These are phyloP conservation scores for Vaccinium macrocarpon DNA, from an alignment of 148 eudicot genomes.

Conservation along the genomic window DNA sequence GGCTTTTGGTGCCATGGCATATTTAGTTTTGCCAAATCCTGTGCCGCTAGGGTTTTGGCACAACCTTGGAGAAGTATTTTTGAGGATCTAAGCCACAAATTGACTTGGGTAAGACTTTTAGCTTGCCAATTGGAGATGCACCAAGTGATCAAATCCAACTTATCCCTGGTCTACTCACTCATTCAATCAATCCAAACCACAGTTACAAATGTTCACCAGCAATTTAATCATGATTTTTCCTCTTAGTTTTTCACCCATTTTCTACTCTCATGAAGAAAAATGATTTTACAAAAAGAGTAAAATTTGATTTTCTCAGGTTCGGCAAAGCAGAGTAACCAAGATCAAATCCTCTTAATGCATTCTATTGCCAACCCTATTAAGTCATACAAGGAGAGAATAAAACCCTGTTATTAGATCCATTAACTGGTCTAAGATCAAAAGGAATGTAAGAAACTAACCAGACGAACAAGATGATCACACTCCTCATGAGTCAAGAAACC, in stretches of 20 bases:
- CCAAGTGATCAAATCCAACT: constrained; percentile 26
- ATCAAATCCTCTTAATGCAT: background rate
- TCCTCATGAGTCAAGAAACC: constrained; percentile 67
- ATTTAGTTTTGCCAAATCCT: background rate
- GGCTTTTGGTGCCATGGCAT: background rate
- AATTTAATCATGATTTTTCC: background rate
- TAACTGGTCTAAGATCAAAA: background rate
- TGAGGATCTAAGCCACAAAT: background rate
- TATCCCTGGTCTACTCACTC: constrained; percentile 50
- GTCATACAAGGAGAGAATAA: constrained; percentile 12
- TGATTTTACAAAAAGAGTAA: background rate
- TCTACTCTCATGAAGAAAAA: background rate
- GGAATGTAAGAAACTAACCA: constrained; percentile 40
- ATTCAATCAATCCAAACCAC: constrained; percentile 12
- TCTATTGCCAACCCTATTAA: background rate
- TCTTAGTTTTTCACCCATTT: background rate
- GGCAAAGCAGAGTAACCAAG: background rate
- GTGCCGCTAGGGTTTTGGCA: background rate
- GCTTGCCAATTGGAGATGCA: no score
- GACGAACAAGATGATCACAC: constrained; percentile 76
- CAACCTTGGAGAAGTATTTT: background rate
- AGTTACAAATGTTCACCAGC: background rate
- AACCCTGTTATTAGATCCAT: background rate
- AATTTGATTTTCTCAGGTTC: background rate
- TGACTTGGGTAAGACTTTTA: background rate